Percentiles rank a stretch among this genome's conserved stretches.
Conservation (phyloP, 1,284 basidiomycete species). For the Trametes hirsuta region DNA sequence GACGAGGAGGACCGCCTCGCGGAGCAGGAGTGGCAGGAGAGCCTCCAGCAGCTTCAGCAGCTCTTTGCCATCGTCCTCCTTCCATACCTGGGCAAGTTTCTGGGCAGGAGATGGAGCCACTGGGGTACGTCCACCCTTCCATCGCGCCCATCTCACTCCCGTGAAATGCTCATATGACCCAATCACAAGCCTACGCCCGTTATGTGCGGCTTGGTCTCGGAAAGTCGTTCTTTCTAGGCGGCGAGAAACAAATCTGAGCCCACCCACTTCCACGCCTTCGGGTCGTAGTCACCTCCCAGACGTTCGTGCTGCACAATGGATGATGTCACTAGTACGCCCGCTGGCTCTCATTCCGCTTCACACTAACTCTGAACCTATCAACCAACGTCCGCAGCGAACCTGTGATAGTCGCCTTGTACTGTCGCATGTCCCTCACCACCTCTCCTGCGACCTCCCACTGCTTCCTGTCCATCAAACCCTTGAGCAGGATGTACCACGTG, state of each 20-base stretch:
- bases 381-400: conserved; percentile 44
- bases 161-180: conserved; percentile 22
- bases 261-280: not conserved
- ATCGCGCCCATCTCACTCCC: conserved; percentile 13
- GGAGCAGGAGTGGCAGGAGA: conserved; percentile 93
- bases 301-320: not conserved
- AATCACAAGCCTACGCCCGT: conserved; percentile 64
- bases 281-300: not conserved
- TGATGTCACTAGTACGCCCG: conserved; percentile 20
- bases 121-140: conserved; percentile 63
- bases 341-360: conserved; percentile 24
- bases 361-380: conserved; percentile 37
- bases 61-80: conserved; percentile 81
- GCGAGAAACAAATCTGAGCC: conserved; percentile 34
- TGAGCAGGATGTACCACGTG: conserved; percentile 78
- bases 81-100: conserved; percentile 87
- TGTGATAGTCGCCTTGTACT: conserved; percentile 11
- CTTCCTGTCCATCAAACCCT: conserved; percentile 55
- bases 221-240: conserved; percentile 66
- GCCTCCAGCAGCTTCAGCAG: conserved; percentile 80
- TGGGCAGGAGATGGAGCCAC: conserved; percentile 84
- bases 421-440: conserved; percentile 62
- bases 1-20: conserved; percentile 78
- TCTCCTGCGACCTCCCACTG: conserved; percentile 63
- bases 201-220: conserved; percentile 72